These are phyloP conservation scores for Rhizomucor pusillus DNA, from an alignment of 371 early-diverging fungal genomes.

Conservation along the genomic window DNA sequence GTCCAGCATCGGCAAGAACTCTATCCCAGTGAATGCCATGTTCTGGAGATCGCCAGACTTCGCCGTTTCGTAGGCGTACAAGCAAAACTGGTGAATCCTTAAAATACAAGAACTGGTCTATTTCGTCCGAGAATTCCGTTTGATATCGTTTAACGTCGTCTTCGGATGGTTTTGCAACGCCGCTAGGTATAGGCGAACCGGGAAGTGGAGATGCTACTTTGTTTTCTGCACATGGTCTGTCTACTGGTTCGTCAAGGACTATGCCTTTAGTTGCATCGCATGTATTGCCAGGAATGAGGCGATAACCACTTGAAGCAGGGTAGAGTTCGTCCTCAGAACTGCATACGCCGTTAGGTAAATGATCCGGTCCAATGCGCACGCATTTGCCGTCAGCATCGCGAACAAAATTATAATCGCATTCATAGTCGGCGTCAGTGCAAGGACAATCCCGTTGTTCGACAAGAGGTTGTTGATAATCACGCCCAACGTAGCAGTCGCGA, in stretches of 20 bases:
- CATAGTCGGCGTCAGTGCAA: slow-evolving; percentile 85
- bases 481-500: slow-evolving; percentile 79
- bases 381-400: slow-evolving; percentile 57
- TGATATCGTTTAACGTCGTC: slow-evolving; percentile 34
- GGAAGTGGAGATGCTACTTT: slow-evolving; percentile 10
- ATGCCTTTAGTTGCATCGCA: slow-evolving; percentile 56
- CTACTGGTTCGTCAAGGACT: slow-evolving; percentile 61
- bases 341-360: slow-evolving; percentile 56
- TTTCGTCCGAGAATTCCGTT: slow-evolving; percentile 43
- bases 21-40: slow-evolving; percentile 67
- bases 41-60: slow-evolving; percentile 63
- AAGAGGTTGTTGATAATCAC: slow-evolving; percentile 56
- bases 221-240: slow-evolving; percentile 56
- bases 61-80: slow-evolving; percentile 51
- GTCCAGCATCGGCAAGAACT: slow-evolving; percentile 36
- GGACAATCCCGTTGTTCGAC: slow-evolving; percentile 62
- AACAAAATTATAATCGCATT: slow-evolving; percentile 88
- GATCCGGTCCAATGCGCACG: slow-evolving; percentile 50
- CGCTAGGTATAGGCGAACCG: slow-evolving; percentile 1
- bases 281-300: slow-evolving; percentile 80
- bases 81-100: slow-evolving; percentile 55
- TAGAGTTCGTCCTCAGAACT: slow-evolving; percentile 61
- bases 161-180: slow-evolving; percentile 28
- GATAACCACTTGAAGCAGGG: slow-evolving; percentile 83
- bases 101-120: slow-evolving; percentile 55